Percentiles rank a stretch among this genome's conserved stretches.
Evolutionary conservation across 441 rosid genomes (phyloP).

Genomic region (Dalechampia spathulata): DNA sequence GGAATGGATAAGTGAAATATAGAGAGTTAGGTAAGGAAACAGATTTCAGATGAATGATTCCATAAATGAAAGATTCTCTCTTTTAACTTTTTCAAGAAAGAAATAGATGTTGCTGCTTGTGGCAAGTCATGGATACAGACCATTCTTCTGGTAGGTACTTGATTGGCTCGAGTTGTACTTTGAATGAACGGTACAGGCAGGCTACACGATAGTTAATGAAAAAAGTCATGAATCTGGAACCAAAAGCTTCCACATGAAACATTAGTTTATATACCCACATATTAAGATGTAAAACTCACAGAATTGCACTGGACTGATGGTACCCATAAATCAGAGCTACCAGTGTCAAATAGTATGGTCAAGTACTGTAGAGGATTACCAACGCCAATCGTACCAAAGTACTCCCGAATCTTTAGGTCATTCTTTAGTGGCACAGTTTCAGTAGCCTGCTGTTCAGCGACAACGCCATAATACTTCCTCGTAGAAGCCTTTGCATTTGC

Average conservation of each 20-base stretch:
- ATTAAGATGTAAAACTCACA: slow-evolving; percentile 35
- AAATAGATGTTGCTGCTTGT: too few species aligned
- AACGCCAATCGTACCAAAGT: slow-evolving; percentile 66
- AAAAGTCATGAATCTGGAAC: background rate
- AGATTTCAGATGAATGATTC: too few species aligned
- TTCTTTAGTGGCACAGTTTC: slow-evolving; percentile 62
- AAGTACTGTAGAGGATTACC: slow-evolving; percentile 78
- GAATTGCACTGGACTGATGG: slow-evolving; percentile 71
- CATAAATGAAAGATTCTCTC: too few species aligned
- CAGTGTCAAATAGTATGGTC: slow-evolving; percentile 78
- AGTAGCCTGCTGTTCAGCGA: slow-evolving; percentile 40
- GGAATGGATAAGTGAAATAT: too few species aligned
- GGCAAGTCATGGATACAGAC: slow-evolving; percentile 13
- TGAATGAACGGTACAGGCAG: slow-evolving; percentile 63
- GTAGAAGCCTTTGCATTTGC: slow-evolving; percentile 24
- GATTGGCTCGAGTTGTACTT: slow-evolving; percentile 60
- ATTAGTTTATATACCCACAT: background rate
- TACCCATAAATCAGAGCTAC: slow-evolving; percentile 84
- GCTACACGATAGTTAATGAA: too few species aligned
- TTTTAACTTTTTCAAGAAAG: too few species aligned
- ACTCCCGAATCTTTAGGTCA: slow-evolving; percentile 77
- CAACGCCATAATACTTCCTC: slow-evolving; percentile 31
- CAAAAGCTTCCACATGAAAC: background rate
- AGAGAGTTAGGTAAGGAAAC: too few species aligned
- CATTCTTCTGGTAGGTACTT: slow-evolving; percentile 56